Percentiles rank a stretch among this genome's conserved stretches.
phyloP scores from a whole-genome alignment of 139 green algal genomes.

The Closterium sp. region DNA sequence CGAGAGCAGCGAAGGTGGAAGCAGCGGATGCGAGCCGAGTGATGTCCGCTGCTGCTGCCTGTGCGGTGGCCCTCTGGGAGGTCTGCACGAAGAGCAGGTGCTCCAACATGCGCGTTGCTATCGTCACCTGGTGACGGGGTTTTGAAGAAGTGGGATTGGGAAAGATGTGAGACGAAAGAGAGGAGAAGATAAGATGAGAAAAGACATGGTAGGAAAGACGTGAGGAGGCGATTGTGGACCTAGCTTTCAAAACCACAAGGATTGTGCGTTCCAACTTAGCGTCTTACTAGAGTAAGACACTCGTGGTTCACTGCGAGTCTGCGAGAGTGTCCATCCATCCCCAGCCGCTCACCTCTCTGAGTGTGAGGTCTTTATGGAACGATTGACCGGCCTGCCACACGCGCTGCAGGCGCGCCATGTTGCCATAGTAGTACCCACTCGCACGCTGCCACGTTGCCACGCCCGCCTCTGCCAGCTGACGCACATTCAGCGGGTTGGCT shows the following conservation, averaged over 20 bases:
- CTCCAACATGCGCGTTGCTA: constrained; percentile 59
- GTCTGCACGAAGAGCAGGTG: constrained; percentile 73
- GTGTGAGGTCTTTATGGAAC: constrained; percentile 70
- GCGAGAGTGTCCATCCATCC: too few species aligned
- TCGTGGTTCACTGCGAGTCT: too few species aligned
- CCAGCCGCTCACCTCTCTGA: constrained; percentile 56
- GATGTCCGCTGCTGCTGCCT: neutral
- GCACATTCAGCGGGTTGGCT: neutral
- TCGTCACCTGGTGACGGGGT: constrained; percentile 37
- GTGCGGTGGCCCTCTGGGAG: constrained; percentile 57
- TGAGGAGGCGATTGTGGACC: too few species aligned
- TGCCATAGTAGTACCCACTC: constrained; percentile 78
- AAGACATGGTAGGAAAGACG: too few species aligned
- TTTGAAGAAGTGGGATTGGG: neutral
- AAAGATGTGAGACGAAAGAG: neutral
- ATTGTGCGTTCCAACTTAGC: too few species aligned
- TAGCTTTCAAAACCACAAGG: too few species aligned
- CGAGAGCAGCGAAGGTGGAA: neutral
- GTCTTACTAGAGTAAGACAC: too few species aligned
- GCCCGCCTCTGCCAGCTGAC: neutral
- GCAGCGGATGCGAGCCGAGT: neutral
- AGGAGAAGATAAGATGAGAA: too few species aligned
- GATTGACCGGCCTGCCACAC: constrained; percentile 59
- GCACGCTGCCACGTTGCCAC: constrained; percentile 62
- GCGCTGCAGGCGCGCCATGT: constrained; percentile 79